A percentile compares a stretch with the other conserved stretches of the same genome.
phyloP scores from a whole-genome alignment of 805 yeast genomes.

The Kodamaea hsintzibuensis region DNA sequence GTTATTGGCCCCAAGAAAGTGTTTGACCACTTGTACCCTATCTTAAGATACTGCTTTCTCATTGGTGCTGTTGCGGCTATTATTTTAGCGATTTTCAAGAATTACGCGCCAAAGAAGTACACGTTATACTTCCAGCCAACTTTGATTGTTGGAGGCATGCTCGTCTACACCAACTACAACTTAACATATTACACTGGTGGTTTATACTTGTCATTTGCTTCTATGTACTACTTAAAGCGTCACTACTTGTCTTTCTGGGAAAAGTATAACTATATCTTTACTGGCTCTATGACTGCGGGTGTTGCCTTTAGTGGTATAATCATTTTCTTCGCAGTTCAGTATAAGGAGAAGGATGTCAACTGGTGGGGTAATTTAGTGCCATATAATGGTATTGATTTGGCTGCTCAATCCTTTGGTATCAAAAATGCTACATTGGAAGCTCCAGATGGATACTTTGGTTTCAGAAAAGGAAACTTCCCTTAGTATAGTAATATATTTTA shows the following conservation, averaged over 20 bases:
- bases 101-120: slow-evolving; percentile 18
- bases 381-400: slow-evolving; percentile 38
- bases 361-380: slow-evolving; percentile 36
- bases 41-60: slow-evolving; percentile 34
- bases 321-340: slow-evolving; percentile 39
- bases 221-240: slow-evolving; percentile 32
- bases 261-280: slow-evolving; percentile 35
- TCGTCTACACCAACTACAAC: slow-evolving; percentile 35
- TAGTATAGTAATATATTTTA: too few relatives aligned
- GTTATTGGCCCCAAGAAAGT: slow-evolving; percentile 41
- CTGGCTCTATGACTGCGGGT: slow-evolving; percentile 36
- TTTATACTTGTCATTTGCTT: slow-evolving; percentile 26
- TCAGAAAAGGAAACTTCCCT: slow-evolving; percentile 28
- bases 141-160: slow-evolving; percentile 32
- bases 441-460: slow-evolving; percentile 40
- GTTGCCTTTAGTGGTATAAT: slow-evolving; percentile 37
- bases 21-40: slow-evolving; percentile 35
- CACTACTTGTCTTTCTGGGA: slow-evolving; percentile 33
- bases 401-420: background rate
- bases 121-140: slow-evolving; percentile 35
- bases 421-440: slow-evolving; percentile 22
- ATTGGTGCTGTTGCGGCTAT: slow-evolving; percentile 31
- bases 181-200: slow-evolving; percentile 33
- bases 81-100: slow-evolving; percentile 18
- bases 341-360: slow-evolving; percentile 25